Evolutionary conservation across 495 filamentous ascomycete species (phyloP).

Genomic region (Aspergillus haitiensis): DNA sequence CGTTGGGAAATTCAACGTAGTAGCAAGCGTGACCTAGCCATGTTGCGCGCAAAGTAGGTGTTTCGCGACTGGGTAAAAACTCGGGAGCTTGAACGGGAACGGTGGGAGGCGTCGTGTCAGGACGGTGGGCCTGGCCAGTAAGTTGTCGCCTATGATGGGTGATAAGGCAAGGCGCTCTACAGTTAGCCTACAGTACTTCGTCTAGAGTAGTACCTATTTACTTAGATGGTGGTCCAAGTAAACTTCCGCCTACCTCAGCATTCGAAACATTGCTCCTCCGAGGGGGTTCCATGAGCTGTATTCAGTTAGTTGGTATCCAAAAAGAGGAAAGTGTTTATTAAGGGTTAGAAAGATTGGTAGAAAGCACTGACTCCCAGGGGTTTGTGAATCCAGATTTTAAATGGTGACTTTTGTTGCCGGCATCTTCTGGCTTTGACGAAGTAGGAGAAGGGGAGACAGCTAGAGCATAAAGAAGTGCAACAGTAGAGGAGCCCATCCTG

Average conservation of each 20-base stretch:
- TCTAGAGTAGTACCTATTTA: background rate
- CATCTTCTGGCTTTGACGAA: constrained; percentile 55
- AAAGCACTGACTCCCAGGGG: constrained; percentile 53
- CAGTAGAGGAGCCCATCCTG: constrained; percentile 47
- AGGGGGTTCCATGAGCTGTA: constrained; percentile 40
- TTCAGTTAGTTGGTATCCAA: constrained; percentile 21
- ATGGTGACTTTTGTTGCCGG: constrained; percentile 57
- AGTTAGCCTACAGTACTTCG: background rate
- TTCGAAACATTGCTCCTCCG: background rate
- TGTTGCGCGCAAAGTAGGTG: constrained; percentile 73
- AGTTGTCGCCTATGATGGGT: constrained; percentile 50
- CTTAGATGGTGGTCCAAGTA: too few relatives aligned
- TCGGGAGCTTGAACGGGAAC: constrained; percentile 67
- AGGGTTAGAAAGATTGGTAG: background rate
- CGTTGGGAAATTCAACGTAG: constrained; percentile 86
- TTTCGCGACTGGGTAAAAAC: constrained; percentile 63
- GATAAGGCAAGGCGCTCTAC: background rate
- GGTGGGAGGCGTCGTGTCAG: constrained; percentile 64
- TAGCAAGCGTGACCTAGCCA: constrained; percentile 98
- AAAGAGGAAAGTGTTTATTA: background rate
- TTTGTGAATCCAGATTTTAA: constrained; percentile 59
- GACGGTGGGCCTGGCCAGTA: constrained; percentile 57
- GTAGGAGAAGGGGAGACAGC: constrained; percentile 48
- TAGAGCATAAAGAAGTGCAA: constrained; percentile 54
- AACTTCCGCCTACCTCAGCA: constrained; percentile 7